Evolutionary conservation across 1,284 basidiomycete species (phyloP).

Genomic region (Pseudozyma sp.): DNA sequence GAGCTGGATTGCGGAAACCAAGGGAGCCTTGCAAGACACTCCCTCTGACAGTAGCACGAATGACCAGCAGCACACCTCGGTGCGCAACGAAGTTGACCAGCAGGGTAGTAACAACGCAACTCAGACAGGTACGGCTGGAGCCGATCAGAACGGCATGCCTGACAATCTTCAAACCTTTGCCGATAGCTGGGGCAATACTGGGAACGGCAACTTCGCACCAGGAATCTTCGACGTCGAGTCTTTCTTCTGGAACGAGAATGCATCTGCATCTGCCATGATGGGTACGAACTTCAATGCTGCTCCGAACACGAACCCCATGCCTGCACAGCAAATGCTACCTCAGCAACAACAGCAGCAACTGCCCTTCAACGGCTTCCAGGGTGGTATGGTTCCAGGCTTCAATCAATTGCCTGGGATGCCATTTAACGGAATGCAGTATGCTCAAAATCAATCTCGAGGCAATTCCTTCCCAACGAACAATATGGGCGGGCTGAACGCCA

Average conservation of each 20-base stretch:
- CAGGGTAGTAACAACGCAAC: not conserved
- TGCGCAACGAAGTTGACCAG: not conserved
- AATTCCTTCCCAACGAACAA: no score
- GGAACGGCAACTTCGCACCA: constrained; percentile 29
- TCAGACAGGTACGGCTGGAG: not conserved
- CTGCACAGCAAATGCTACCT: not conserved
- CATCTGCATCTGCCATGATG: constrained; percentile 25
- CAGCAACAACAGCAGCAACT: not conserved
- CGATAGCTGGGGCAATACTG: not conserved
- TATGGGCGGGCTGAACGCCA: no score
- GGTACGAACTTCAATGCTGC: constrained; percentile 17
- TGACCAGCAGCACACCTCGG: not conserved
- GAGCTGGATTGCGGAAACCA: constrained; percentile 49
- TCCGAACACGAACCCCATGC: not conserved
- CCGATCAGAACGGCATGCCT: not conserved
- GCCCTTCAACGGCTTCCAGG: constrained; percentile 3
- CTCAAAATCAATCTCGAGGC: no score
- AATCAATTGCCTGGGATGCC: no score
- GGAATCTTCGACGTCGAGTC: constrained; percentile 58
- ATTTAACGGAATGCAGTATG: no score
- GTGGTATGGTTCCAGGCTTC: no score
- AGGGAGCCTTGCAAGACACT: constrained; percentile 24
- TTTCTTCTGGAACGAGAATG: constrained; percentile 62
- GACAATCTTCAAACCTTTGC: not conserved
- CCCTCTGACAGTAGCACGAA: not conserved